Evolutionary conservation across 192 early-diverging fungal species (phyloP).

Genomic region (Rhizophagus sp.): DNA sequence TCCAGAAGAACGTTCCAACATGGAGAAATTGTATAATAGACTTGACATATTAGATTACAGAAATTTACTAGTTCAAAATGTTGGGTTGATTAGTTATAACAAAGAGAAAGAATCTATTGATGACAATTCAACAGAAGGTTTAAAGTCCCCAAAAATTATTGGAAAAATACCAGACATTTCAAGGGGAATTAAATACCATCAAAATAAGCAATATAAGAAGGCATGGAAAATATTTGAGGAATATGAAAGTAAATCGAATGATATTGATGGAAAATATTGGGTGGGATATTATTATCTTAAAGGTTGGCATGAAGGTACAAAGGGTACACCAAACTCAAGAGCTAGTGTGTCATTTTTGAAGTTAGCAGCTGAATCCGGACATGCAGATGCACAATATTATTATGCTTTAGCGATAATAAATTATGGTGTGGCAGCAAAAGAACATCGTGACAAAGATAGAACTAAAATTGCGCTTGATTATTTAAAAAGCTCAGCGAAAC

Average conservation of each 20-base stretch:
- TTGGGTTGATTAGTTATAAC: neutral
- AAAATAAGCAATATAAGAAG: neutral
- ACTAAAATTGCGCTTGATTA: neutral
- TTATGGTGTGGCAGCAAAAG: neutral
- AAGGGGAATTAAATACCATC: neutral
- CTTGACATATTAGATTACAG: neutral
- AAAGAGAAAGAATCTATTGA: neutral
- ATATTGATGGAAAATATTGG: neutral
- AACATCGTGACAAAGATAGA: neutral
- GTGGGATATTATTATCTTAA: conserved; percentile 6
- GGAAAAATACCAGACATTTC: neutral
- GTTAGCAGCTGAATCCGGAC: neutral
- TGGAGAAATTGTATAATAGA: neutral
- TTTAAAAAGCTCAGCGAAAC: neutral
- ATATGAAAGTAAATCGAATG: neutral
- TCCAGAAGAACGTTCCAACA: neutral
- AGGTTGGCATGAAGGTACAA: neutral
- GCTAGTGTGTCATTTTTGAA: neutral
- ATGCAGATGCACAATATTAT: neutral
- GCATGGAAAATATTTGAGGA: neutral
- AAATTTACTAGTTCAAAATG: neutral
- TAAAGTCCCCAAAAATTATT: neutral
- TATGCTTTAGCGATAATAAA: neutral
- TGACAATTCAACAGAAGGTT: neutral
- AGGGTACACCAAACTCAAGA: neutral